Evolutionary conservation across 345 rosid species (phyloP).

Genomic region (Salix exigua): DNA sequence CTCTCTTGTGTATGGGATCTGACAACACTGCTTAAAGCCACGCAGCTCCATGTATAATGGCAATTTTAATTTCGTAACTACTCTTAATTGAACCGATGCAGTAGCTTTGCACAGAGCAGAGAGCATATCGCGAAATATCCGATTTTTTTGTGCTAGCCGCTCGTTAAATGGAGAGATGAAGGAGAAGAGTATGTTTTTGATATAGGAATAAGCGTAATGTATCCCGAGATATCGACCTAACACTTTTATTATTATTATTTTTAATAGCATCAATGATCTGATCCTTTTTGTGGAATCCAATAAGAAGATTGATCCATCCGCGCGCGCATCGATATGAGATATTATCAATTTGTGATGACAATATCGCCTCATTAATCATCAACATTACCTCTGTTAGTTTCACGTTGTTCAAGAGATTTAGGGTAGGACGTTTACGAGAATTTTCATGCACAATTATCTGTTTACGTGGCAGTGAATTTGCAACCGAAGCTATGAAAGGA

Average conservation of each 20-base stretch:
- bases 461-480: background rate
- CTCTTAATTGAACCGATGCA: background rate
- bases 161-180: background rate
- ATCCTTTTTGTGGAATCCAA: background rate
- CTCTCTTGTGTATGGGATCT: constrained; percentile 19
- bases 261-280: no score
- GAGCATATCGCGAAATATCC: background rate
- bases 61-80: background rate
- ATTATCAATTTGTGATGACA: background rate
- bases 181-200: background rate
- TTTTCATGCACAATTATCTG: background rate
- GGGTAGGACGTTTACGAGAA: background rate
- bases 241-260: background rate
- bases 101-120: background rate
- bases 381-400: background rate
- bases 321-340: background rate
- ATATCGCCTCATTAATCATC: background rate
- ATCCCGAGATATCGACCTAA: background rate
- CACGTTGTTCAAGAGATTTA: background rate
- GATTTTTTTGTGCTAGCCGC: background rate
- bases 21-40: constrained; percentile 16
- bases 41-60: constrained; percentile 12
- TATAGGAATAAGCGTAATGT: background rate
- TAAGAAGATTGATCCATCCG: no score
- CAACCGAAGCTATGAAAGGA: no score